phyloP scores from a whole-genome alignment of 2,329 filamentous ascomycete species.

The Aspergillus fructus region DNA sequence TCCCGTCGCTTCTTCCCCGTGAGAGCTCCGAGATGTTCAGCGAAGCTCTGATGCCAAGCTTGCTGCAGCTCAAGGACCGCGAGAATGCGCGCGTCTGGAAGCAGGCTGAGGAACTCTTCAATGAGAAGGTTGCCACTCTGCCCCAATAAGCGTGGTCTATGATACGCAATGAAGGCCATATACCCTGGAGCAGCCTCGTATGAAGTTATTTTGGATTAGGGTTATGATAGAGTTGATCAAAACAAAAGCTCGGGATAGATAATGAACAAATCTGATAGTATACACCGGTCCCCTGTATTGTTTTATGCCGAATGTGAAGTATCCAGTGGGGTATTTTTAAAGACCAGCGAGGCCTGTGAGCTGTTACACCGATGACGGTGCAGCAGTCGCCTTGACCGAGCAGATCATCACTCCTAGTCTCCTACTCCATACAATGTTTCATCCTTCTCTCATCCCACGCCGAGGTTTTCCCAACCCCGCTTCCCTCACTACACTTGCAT shows the following conservation, averaged over 20 bases:
- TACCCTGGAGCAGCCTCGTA: background rate
- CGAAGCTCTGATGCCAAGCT: slow-evolving; percentile 70
- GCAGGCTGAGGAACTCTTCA: slow-evolving; percentile 78
- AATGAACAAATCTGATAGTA: background rate
- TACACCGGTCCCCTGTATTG: background rate
- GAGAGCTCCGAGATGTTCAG: slow-evolving; percentile 88
- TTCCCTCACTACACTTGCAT: background rate
- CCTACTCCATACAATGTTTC: slow-evolving; percentile 1
- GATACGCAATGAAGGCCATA: background rate
- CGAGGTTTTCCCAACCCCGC: slow-evolving; percentile 3
- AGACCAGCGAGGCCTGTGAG: background rate
- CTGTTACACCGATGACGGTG: background rate
- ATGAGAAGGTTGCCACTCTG: slow-evolving; percentile 73
- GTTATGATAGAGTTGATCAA: background rate
- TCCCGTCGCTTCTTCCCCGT: slow-evolving; percentile 78
- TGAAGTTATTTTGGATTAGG: background rate
- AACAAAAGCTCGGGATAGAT: slow-evolving; percentile 1
- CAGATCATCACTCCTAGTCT: background rate
- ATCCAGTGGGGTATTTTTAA: background rate
- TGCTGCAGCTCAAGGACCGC: slow-evolving; percentile 76
- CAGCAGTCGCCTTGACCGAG: too few species aligned
- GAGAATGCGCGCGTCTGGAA: slow-evolving; percentile 73
- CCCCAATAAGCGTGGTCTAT: slow-evolving; percentile 38
- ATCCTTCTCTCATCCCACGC: slow-evolving; percentile 1
- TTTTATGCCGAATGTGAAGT: background rate